Conservation (phyloP, 2,329 filamentous ascomycete species). For the Aspergillus eucalypticola region DNA sequence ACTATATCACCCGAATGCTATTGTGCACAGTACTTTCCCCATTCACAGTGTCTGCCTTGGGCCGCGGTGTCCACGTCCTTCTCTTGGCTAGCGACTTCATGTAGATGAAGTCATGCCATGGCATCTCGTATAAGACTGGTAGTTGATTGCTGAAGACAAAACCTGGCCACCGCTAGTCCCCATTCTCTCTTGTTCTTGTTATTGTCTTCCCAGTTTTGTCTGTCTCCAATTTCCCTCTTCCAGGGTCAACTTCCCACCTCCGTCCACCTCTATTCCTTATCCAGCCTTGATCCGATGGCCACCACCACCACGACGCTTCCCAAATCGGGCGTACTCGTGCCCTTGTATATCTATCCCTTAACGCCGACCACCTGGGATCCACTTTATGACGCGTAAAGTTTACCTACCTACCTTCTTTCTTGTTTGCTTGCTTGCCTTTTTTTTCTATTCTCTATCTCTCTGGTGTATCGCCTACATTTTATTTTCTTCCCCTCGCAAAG, state of each 20-base stretch:
- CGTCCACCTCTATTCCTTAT: neutral
- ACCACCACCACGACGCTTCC: constrained; percentile 1
- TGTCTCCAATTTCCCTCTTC: too few species aligned
- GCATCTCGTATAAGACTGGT: neutral
- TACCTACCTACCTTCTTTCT: neutral
- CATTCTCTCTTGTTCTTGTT: neutral
- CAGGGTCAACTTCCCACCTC: too few species aligned
- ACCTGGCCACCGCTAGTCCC: neutral
- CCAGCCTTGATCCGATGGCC: too few species aligned
- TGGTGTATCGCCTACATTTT: too few species aligned
- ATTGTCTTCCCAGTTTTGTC: neutral
- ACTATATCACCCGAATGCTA: too few species aligned
- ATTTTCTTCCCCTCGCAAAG: neutral
- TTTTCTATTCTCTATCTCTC: too few species aligned
- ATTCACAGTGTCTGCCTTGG: too few species aligned
- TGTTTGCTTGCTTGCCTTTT: neutral
- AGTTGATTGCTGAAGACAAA: neutral
- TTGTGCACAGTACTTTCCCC: too few species aligned
- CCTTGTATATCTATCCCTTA: constrained; percentile 22
- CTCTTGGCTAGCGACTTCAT: neutral
- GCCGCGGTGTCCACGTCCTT: neutral
- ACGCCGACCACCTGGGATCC: constrained; percentile 17
- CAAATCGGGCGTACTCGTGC: constrained; percentile 17
- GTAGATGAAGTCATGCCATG: neutral
- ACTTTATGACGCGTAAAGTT: constrained; percentile 20